Evolutionary conservation across 768 basidiomycete species (phyloP), one percentile per base, ranked within the genome.

Genomic region (Mycena rosella): DNA sequence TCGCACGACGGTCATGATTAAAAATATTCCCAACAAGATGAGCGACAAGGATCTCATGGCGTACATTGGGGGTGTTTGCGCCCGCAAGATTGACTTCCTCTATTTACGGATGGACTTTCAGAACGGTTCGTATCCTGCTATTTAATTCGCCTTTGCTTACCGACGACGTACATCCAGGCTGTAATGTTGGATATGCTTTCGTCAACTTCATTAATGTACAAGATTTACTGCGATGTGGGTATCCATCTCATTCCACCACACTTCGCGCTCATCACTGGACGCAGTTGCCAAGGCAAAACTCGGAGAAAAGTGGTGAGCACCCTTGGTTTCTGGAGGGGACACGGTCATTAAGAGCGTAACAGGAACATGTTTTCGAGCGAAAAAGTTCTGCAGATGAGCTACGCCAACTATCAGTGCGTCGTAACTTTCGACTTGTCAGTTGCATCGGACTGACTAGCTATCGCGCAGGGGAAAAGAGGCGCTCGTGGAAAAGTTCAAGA

Each of bases 1-100:
- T 38, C 85, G 94, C 34, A 94, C 93, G 36, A 95, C 94, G 30
- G 89, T 95, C 53, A 95, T 94, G 92, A 89, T 94, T 68, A 95
- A 96, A 80, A 96, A 96, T 74, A 93, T 96, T 49, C 95, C 95
- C 3, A 96, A 96, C 80, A 95, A 96, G 78, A 93, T 94, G 92
- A 91, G 84, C 68, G 91, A 94, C 78, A 85, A 82, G 73, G 91
- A 94, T 69, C 75, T 94, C 72, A 82, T 89, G 65, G 78, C 79
- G 42, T 95, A 88, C 73, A 93, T 93, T 68, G 85, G 80, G 56
- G 85, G 87, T 67, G 92, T 93, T 27, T 92, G 91, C 76, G 87
- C 89, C n/a, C 83, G 92, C 45, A 84, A 84, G 61, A 92, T 93
- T 67, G 95, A 96, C 79, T 96, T 96, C 76, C 82, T 96, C 71